A percentile compares a stretch with the other conserved stretches of the same genome.
Evolutionary conservation across 208 protist genomes (phyloP).

Genomic region (Perkinsela sp.): DNA sequence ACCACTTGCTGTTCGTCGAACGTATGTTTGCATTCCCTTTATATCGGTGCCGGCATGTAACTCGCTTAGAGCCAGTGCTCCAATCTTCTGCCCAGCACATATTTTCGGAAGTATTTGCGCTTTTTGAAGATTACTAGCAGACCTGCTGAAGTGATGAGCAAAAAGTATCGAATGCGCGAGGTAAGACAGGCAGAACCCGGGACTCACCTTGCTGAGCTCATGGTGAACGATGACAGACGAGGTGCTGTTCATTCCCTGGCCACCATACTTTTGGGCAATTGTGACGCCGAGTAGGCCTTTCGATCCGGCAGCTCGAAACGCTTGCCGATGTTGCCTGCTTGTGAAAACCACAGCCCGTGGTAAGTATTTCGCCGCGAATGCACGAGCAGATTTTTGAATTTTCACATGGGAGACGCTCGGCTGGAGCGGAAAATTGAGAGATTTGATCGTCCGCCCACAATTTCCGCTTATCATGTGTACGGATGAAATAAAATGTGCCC

Average conservation of each 20-base stretch:
- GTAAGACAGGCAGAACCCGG: conserved; percentile 41
- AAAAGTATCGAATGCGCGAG: conserved; percentile 40
- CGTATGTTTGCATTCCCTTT: conserved; percentile 68
- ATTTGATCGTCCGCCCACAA: no score
- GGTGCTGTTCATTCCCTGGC: conserved; percentile 43
- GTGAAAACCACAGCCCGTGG: no score
- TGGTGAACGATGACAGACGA: conserved; percentile 35
- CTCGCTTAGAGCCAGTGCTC: conserved; percentile 83
- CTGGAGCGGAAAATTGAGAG: no score
- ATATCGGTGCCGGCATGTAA: conserved; percentile 71
- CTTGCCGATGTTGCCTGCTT: no score
- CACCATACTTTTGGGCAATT: conserved; percentile 54
- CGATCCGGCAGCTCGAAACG: conserved; percentile 71
- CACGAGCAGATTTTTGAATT: no score
- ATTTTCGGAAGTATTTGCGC: conserved; percentile 58
- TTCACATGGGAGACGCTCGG: no score
- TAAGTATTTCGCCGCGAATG: no score
- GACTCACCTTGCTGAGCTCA: conserved; percentile 37
- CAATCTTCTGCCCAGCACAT: conserved; percentile 72
- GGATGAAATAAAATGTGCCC: no score
- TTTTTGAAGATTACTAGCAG: conserved; percentile 60
- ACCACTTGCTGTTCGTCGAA: conserved; percentile 24
- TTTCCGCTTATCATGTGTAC: no score
- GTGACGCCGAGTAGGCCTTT: conserved; percentile 79
- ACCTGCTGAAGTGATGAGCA: conserved; percentile 39